Percentiles rank a stretch among this genome's conserved stretches.
These are phyloP conservation scores for Botrytis sinoallii DNA, from an alignment of 2,329 filamentous ascomycete genomes.

Conservation along the genomic window DNA sequence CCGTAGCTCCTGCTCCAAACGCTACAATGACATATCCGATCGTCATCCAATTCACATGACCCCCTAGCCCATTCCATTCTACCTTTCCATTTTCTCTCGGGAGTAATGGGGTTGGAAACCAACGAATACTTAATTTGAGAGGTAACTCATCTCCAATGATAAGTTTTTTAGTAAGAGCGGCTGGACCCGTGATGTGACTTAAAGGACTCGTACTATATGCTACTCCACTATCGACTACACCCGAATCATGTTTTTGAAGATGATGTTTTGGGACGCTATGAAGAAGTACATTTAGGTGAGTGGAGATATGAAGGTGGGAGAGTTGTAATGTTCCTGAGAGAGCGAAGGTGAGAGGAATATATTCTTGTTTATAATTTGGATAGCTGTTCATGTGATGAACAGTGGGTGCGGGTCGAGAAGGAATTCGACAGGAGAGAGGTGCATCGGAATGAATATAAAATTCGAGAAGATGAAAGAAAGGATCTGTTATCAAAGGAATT, in stretches of 20 bases:
- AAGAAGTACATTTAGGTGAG: conserved; percentile 83
- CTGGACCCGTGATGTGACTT: conserved; percentile 50
- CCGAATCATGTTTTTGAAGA: conserved; percentile 61
- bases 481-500: conserved; percentile 70
- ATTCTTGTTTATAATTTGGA: conserved; percentile 47
- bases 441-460: conserved; percentile 98
- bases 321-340: conserved; percentile 84
- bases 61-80: conserved; percentile 63
- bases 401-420: conserved; percentile 64
- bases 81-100: conserved; percentile 65
- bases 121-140: conserved; percentile 75
- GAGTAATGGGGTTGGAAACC: conserved; percentile 75
- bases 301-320: conserved; percentile 86
- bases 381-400: conserved; percentile 43
- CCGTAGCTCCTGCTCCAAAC: conserved; percentile 54
- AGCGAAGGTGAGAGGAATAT: conserved; percentile 84
- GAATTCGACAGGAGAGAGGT: conserved; percentile 85
- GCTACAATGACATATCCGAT: conserved; percentile 60
- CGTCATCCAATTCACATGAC: conserved; percentile 57
- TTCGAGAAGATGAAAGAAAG: conserved; percentile 85
- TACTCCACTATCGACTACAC: conserved; percentile 80
- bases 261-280: conserved; percentile 63
- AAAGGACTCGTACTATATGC: conserved; percentile 67
- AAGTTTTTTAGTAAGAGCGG: conserved; percentile 56
- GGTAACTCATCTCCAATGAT: conserved; percentile 85